These are phyloP conservation scores for Inonotus hispidus DNA, from an alignment of 1,284 basidiomycete species.

Conservation along the genomic window DNA sequence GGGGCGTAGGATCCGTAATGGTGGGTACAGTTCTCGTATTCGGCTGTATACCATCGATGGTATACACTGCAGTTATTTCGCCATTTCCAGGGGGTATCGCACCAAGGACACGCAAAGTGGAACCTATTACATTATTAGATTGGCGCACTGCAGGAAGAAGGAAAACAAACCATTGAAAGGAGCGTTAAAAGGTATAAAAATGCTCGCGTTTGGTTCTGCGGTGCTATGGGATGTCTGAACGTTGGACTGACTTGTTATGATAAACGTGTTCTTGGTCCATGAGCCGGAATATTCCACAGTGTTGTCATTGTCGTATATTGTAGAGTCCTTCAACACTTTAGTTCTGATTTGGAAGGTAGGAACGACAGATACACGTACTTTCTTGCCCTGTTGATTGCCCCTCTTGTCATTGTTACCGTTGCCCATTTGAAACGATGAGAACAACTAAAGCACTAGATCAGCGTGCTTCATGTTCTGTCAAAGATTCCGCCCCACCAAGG, in stretches of 20 bases:
- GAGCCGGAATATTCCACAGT: neutral
- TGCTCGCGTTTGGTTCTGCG: neutral
- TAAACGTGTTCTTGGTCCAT: neutral
- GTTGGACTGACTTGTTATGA: no score
- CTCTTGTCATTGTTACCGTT: no score
- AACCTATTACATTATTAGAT: no score
- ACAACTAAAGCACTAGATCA: no score
- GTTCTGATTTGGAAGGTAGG: no score
- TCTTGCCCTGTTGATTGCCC: no score
- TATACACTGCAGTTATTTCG: constrained; percentile 10
- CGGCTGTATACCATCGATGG: constrained; percentile 1
- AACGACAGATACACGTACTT: no score
- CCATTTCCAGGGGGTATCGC: neutral
- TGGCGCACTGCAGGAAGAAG: neutral
- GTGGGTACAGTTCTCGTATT: neutral
- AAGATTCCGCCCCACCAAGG: no score
- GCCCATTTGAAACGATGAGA: no score
- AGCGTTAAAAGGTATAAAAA: neutral
- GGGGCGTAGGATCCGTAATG: neutral
- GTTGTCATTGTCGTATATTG: neutral
- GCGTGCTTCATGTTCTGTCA: no score
- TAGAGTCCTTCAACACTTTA: no score
- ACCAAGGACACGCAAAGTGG: neutral
- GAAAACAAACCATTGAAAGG: neutral
- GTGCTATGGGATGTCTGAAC: neutral